phyloP scores from a whole-genome alignment of 2,329 filamentous ascomycete species.

The Mycogone perniciosa region DNA sequence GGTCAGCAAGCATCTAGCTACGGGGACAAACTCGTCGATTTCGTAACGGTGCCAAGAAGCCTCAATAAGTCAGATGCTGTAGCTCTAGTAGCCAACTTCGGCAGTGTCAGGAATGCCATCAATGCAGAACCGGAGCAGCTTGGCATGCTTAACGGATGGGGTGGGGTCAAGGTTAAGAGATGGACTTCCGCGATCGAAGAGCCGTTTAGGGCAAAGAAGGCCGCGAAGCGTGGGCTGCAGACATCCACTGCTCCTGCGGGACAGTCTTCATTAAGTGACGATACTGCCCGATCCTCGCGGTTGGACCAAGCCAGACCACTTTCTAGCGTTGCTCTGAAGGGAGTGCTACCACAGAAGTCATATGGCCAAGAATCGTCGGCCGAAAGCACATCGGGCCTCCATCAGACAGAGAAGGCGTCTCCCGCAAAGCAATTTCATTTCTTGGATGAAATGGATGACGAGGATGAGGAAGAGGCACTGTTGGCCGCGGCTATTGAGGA shows the following conservation, averaged over 20 bases:
- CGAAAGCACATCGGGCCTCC: not conserved
- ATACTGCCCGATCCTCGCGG: constrained; percentile 17
- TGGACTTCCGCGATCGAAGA: constrained; percentile 80
- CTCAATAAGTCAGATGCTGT: constrained; percentile 95
- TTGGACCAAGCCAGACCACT: constrained; percentile 35
- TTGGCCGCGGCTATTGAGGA: constrained; percentile 42
- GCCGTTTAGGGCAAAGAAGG: constrained; percentile 71
- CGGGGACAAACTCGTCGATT: constrained; percentile 81
- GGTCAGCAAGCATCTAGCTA: constrained; percentile 80
- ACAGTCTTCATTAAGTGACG: constrained; percentile 4
- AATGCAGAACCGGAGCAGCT: constrained; percentile 86
- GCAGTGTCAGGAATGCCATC: constrained; percentile 76
- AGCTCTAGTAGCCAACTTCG: constrained; percentile 84
- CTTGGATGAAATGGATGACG: constrained; percentile 37
- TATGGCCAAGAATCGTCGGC: constrained; percentile 6
- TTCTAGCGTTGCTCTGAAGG: constrained; percentile 35
- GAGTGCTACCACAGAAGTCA: constrained; percentile 26
- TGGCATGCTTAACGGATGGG: constrained; percentile 81
- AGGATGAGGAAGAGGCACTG: constrained; percentile 34
- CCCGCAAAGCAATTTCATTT: constrained; percentile 32
- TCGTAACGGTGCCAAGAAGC: constrained; percentile 81
- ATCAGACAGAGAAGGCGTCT: not conserved
- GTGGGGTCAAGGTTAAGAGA: constrained; percentile 84
- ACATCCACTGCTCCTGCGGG: constrained; percentile 11
- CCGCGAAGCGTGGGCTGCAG: constrained; percentile 43